Evolutionary conservation across 345 rosid species (phyloP).

Genomic region (Citrus medica): DNA sequence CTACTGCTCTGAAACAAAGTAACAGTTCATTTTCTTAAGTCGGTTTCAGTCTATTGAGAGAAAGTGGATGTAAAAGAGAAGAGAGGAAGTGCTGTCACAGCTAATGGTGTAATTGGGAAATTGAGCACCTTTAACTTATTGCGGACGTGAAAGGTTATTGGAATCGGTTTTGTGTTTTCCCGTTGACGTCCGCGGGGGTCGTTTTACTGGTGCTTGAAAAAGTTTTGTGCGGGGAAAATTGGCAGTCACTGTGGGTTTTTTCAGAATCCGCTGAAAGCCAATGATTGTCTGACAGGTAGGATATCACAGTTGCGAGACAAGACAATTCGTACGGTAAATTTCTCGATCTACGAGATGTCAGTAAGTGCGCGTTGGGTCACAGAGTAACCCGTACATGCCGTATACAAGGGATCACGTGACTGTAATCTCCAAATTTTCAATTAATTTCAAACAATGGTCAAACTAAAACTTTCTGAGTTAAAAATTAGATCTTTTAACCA

Average conservation of each 20-base stretch:
- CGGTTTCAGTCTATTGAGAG: background rate
- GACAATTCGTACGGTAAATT: background rate
- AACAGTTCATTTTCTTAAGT: background rate
- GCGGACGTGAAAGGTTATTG: background rate
- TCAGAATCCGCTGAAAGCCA: background rate
- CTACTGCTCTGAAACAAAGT: no score
- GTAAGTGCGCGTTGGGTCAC: background rate
- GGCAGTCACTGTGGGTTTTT: background rate
- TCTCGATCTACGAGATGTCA: background rate
- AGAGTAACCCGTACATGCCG: background rate
- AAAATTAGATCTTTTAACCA: no score
- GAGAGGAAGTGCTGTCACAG: background rate
- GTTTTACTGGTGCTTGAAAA: background rate
- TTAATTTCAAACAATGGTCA: background rate
- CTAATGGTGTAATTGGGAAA: background rate
- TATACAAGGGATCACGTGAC: background rate
- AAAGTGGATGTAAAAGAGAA: no score
- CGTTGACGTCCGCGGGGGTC: background rate
- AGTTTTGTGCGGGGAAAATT: background rate
- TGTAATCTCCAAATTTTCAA: background rate
- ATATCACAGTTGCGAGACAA: rapidly evolving
- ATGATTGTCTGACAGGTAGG: background rate
- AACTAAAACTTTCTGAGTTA: background rate
- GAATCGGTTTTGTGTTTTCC: background rate
- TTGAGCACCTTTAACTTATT: background rate